These are phyloP conservation scores for Testicularia cyperi DNA, from an alignment of 1,284 basidiomycete genomes.

Conservation along the genomic window DNA sequence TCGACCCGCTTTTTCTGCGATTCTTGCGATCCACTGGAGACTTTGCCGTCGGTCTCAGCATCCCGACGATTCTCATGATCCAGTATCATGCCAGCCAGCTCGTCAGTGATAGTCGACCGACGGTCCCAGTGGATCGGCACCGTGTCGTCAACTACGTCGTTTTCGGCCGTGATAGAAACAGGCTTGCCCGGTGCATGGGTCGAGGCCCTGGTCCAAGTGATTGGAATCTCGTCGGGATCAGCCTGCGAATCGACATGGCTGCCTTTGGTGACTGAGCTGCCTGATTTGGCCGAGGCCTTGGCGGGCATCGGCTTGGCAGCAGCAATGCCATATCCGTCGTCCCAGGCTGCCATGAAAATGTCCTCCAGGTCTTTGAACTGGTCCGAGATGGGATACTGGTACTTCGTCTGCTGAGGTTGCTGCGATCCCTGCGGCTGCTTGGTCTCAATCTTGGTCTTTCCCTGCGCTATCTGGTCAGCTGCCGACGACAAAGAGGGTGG, in stretches of 20 bases:
- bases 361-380: slow-evolving; percentile 21
- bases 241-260: slow-evolving; percentile 5
- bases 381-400: slow-evolving; percentile 16
- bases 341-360: slow-evolving; percentile 24
- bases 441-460: slow-evolving; percentile 5
- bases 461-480: neutral
- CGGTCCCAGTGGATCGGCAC: neutral
- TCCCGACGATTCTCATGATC: no score
- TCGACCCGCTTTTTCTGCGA: no score
- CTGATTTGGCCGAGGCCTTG: neutral
- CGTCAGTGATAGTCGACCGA: neutral
- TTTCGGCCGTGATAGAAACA: neutral
- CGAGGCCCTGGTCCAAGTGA: neutral
- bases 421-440: neutral
- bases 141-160: neutral
- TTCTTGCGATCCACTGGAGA: no score
- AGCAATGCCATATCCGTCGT: slow-evolving; percentile 10
- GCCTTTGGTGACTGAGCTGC: slow-evolving; percentile 6
- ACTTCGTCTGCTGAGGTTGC: no score
- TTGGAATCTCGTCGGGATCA: no score
- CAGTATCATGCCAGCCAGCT: no score
- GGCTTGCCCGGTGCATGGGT: neutral
- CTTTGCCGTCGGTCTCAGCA: no score
- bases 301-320: neutral
- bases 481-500: neutral